These are phyloP conservation scores for Xenoacremonium recifei DNA, from an alignment of 2,329 filamentous ascomycete species.

Conservation along the genomic window DNA sequence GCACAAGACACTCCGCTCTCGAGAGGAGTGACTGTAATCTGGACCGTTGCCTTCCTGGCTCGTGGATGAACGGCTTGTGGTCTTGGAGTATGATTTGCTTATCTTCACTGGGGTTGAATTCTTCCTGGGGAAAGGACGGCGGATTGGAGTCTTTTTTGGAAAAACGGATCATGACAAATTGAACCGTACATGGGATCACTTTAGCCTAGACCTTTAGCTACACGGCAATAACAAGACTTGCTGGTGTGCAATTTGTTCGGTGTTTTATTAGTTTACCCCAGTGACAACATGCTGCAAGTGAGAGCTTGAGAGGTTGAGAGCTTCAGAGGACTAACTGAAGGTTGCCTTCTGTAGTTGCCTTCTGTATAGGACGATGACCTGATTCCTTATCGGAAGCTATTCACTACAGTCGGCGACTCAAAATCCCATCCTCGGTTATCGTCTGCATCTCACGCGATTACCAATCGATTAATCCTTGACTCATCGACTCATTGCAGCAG, in stretches of 20 bases:
- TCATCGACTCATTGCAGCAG: not conserved
- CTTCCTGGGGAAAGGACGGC: slow-evolving; percentile 18
- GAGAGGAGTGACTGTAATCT: too few species aligned
- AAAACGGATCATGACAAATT: slow-evolving; percentile 18
- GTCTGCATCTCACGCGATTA: not conserved
- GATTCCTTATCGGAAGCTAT: too few species aligned
- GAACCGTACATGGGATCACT: slow-evolving; percentile 12
- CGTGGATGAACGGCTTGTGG: slow-evolving; percentile 26
- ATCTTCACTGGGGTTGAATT: slow-evolving; percentile 25
- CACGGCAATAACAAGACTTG: not conserved
- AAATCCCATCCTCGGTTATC: not conserved
- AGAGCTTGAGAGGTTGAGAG: too few species aligned
- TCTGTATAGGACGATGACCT: too few species aligned
- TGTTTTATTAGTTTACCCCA: too few species aligned
- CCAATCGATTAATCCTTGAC: not conserved
- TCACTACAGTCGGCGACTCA: too few species aligned
- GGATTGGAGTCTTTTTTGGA: slow-evolving; percentile 17
- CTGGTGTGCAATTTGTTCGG: too few species aligned
- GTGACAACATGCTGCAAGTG: too few species aligned
- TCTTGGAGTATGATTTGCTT: slow-evolving; percentile 28
- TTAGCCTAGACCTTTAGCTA: not conserved
- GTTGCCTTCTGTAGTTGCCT: too few species aligned
- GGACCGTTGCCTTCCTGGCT: too few species aligned
- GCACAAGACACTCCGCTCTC: too few species aligned
- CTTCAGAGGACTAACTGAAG: too few species aligned